Conservation (phyloP, 441 rosid species). For the Syzygium syzygioides region DNA sequence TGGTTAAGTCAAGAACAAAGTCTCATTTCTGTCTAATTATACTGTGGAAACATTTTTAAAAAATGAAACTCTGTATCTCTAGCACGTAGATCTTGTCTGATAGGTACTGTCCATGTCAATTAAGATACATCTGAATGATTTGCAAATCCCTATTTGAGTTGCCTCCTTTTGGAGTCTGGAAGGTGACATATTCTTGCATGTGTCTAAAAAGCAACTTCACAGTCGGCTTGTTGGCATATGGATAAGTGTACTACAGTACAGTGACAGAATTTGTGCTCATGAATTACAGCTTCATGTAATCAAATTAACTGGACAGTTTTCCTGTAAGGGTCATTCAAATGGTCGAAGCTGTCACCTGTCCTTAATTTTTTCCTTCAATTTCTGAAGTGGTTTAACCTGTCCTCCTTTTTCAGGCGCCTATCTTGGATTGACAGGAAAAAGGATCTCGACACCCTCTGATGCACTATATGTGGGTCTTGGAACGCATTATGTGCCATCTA, state of each 20-base stretch:
- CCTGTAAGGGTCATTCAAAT: background rate
- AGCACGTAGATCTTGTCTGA: background rate
- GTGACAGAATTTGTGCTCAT: background rate
- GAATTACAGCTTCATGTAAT: background rate
- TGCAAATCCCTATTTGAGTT: background rate
- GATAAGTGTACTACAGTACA: background rate
- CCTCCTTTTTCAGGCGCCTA: conserved; percentile 53
- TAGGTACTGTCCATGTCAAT: background rate
- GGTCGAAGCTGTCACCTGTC: background rate
- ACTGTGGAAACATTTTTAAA: background rate
- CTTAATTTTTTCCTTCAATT: background rate
- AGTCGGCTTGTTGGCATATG: background rate
- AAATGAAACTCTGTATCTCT: background rate
- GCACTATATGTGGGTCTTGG: conserved; percentile 82
- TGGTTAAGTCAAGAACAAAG: background rate
- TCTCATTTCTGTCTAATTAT: background rate
- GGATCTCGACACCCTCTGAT: conserved; percentile 80
- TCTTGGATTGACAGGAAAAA: conserved; percentile 90
- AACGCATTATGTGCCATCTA: conserved; percentile 81
- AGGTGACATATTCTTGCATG: background rate
- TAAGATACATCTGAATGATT: background rate
- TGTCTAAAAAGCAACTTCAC: background rate
- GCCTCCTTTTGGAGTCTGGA: background rate
- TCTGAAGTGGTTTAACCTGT: background rate
- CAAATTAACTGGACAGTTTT: background rate